Evolutionary conservation across 2,329 filamentous ascomycete genomes (phyloP).

Genomic region (Cladosporium sp.): DNA sequence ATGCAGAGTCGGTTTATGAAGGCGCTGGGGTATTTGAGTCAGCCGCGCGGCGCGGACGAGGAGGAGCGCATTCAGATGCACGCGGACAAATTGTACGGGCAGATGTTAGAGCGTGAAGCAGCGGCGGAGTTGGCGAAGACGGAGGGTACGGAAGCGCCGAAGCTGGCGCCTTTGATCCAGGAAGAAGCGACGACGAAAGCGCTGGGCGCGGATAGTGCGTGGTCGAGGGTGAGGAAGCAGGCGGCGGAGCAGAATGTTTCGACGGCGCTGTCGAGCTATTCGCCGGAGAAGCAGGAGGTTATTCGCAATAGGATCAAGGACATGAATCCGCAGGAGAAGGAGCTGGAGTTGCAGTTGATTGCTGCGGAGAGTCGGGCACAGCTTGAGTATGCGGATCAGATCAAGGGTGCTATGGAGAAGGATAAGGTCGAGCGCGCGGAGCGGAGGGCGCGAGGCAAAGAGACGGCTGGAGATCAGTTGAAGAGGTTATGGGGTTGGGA

Average conservation of each 20-base stretch:
- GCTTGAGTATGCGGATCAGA: conserved; percentile 58
- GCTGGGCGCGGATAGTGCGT: conserved; percentile 37
- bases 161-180: conserved; percentile 59
- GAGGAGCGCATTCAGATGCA: conserved; percentile 94
- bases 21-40: conserved; percentile 80
- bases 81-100: conserved; percentile 85
- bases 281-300: conserved; percentile 58
- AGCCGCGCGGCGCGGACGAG: conserved; percentile 64
- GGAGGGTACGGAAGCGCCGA: conserved; percentile 55
- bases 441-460: conserved; percentile 58
- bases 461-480: conserved; percentile 47
- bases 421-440: conserved; percentile 57
- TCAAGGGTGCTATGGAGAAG: conserved; percentile 59
- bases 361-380: conserved; percentile 64
- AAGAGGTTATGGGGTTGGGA: conserved; percentile 39
- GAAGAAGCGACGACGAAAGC: conserved; percentile 32
- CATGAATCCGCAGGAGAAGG: conserved; percentile 54
- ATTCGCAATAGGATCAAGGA: conserved; percentile 49
- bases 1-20: conserved; percentile 91
- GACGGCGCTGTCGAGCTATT: conserved; percentile 52
- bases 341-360: conserved; percentile 65
- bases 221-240: conserved; percentile 31
- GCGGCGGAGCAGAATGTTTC: conserved; percentile 36
- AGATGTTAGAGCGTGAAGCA: conserved; percentile 80
- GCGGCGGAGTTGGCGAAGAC: conserved; percentile 70